Percentiles rank a stretch among this genome's conserved stretches.
Evolutionary conservation across 2,329 filamentous ascomycete genomes (phyloP).

Genomic region (Cryphonectria japonica): DNA sequence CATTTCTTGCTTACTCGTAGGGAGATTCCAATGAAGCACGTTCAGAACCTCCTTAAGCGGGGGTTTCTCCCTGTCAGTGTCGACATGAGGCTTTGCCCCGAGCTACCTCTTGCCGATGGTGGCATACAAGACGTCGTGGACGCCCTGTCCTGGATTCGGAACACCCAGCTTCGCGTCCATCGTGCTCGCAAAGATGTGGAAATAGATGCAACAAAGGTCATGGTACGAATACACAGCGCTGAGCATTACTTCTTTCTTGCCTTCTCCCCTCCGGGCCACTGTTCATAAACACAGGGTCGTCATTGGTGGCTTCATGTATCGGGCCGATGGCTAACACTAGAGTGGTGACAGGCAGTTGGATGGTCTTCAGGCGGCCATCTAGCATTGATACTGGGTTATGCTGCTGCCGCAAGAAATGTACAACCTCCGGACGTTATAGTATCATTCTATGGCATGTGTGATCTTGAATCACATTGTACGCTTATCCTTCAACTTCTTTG

Average conservation of each 20-base stretch:
- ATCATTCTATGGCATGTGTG: background rate
- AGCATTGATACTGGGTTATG: too few species aligned
- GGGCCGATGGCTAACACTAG: too few species aligned
- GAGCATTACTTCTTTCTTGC: too few species aligned
- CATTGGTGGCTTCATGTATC: too few species aligned
- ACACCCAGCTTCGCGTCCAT: constrained; percentile 37
- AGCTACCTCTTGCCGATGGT: constrained; percentile 48
- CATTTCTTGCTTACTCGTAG: constrained; percentile 45
- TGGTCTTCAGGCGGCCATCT: too few species aligned
- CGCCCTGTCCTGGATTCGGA: constrained; percentile 38
- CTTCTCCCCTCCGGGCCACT: too few species aligned
- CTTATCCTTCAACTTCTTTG: background rate
- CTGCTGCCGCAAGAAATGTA: background rate
- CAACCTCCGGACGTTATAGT: background rate
- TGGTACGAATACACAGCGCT: too few species aligned
- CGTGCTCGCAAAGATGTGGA: too few species aligned
- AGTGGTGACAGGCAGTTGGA: too few species aligned
- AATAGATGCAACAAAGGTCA: too few species aligned
- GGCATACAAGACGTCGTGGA: constrained; percentile 50
- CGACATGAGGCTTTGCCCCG: constrained; percentile 56
- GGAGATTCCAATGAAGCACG: constrained; percentile 44
- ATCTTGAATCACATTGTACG: background rate
- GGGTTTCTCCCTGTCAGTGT: constrained; percentile 52
- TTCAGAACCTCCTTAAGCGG: constrained; percentile 39
- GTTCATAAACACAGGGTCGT: too few species aligned